Evolutionary conservation across 345 rosid genomes (phyloP), one percentile per base, ranked within the genome.

Genomic region (Crucihimalaya himalaica): DNA sequence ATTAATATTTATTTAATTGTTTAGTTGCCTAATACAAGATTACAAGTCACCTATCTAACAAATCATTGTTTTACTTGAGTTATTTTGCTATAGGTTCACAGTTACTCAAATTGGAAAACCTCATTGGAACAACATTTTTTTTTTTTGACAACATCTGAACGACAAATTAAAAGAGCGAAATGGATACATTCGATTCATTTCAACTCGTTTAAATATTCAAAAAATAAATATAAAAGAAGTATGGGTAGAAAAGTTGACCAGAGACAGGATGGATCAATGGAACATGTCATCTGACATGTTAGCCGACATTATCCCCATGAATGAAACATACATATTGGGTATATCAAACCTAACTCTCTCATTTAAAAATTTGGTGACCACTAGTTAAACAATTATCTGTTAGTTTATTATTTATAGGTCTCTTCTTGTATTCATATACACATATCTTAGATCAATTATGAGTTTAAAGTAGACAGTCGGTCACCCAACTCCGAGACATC

Each of bases 281-380:
- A 71, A 71, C 80, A 71, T 77, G 80, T 63, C 67, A 57, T 71
- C 80, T 71, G 80, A 77, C 80, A 77, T 15, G 31, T 20, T 48
- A 65, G 80, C 72, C 72, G 80, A 77, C 76, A 64, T 77, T 71
- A 57, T 71, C 77, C 74, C 80, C 80, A 65, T 71, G 76, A 56
- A 71, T 65, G 80, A 65, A 77, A 77, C 76, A 77, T 77, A 77
- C 80, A 56, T 58, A 9, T 70, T 40, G 67, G 37, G 65, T 77
- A 48, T 34, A 40, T 34, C 67, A 65, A 71, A 77, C 77, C 80
- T 65, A 77, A 64, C 68, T 71, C 68, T 57, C 31, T 23, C 13
- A 45, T 48, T 63, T 71, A 21, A 1, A 27, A 42, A 8, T 28
- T 21, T 8, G 27, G 13, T 20, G 23, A 50, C 61, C 57, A 68